Percentiles rank a stretch among this genome's conserved stretches.
Conservation (phyloP, 169 alveolate species). For the Neospora caninum region DNA sequence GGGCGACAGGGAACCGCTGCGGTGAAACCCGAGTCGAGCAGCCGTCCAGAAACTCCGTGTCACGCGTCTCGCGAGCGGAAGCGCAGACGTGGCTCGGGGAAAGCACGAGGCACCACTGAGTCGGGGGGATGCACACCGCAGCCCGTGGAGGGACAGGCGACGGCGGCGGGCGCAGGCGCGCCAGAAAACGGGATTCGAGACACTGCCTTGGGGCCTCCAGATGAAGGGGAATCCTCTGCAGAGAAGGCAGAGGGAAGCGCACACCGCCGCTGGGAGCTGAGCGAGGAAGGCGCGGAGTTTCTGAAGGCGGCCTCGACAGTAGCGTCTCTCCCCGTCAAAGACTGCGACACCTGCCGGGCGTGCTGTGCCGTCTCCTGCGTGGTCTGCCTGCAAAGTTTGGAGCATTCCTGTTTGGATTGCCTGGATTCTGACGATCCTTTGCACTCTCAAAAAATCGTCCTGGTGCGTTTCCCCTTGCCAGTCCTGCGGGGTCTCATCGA, state of each 20-base stretch:
- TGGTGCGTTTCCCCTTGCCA: constrained; percentile 53
- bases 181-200: too few relatives aligned
- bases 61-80: too few relatives aligned
- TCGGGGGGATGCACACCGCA: too few relatives aligned
- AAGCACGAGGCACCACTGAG: too few relatives aligned
- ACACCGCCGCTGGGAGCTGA: not conserved
- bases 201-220: not conserved
- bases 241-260: not conserved
- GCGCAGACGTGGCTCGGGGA: too few relatives aligned
- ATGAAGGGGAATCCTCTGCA: not conserved
- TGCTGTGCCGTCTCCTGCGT: constrained; percentile 53
- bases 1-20: not conserved
- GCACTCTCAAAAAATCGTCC: constrained; percentile 42
- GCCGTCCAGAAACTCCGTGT: not conserved
- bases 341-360: constrained; percentile 64
- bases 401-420: constrained; percentile 49
- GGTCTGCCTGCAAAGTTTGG: constrained; percentile 50
- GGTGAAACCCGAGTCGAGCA: not conserved
- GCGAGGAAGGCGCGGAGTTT: not conserved
- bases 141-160: not conserved
- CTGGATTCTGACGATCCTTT: constrained; percentile 10
- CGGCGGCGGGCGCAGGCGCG: not conserved
- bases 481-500: constrained; percentile 35
- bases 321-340: constrained; percentile 59
- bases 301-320: constrained; percentile 6